phyloP scores from a whole-genome alignment of 1,284 basidiomycete species.

The Rhodotorula mucilaginosa region DNA sequence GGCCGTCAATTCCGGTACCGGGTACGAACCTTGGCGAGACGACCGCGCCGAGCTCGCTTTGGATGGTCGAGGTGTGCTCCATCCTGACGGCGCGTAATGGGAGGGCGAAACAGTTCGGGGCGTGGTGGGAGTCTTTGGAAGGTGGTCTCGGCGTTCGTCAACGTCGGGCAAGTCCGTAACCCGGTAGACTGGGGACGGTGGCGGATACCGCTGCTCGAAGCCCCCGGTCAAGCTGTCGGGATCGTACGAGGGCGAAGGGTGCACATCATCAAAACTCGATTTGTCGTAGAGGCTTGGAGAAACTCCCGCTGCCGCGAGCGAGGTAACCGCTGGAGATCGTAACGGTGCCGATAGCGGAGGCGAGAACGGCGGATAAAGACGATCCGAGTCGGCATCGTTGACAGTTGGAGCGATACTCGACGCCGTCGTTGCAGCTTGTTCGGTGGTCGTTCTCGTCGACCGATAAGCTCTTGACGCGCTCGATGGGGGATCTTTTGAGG shows the following conservation, averaged over 20 bases:
- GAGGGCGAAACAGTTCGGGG: neutral
- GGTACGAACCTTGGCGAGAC: slow-evolving; percentile 2
- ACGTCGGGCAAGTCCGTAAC: too few species aligned
- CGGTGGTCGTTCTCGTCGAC: too few species aligned
- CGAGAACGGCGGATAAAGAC: neutral
- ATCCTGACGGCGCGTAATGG: neutral
- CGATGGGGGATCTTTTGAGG: too few species aligned
- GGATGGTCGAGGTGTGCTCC: neutral
- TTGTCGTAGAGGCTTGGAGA: neutral
- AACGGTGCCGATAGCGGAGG: neutral
- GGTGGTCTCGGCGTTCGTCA: neutral
- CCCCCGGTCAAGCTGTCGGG: too few species aligned
- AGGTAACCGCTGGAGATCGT: neutral
- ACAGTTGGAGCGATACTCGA: neutral
- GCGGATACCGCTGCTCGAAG: neutral
- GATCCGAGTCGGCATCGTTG: neutral
- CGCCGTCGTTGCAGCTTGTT: too few species aligned
- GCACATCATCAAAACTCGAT: too few species aligned
- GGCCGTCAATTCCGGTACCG: neutral
- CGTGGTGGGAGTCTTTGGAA: neutral
- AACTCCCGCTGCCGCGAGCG: neutral
- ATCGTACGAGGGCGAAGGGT: neutral
- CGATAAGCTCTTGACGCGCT: too few species aligned
- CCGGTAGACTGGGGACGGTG: neutral
- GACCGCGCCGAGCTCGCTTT: neutral